Evolutionary conservation across 129 eudicot species (phyloP), one percentile per base, ranked within the genome.

Genomic region (Deinandra increscens): DNA sequence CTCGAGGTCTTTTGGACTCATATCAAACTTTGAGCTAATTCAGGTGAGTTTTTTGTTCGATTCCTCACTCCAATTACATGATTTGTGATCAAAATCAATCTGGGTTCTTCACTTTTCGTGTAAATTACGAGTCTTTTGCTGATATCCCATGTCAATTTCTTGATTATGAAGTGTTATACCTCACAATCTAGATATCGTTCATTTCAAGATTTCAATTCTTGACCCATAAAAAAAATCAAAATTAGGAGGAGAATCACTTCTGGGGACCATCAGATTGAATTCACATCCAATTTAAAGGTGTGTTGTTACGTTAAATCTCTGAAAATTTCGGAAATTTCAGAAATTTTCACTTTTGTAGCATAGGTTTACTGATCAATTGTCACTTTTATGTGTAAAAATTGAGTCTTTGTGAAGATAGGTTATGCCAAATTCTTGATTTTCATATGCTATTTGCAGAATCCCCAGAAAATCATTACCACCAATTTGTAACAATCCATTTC

Each of bases 361-460:
- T 41, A 39, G 42, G 29, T 39, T 17, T 64, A 3, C 3, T 78
- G 63, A 64, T 42, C 34, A 18, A 2, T 13, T 33, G 3, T 10
- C 50, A 44, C 66, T 66, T 20, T 63, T 59, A 19, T 76, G 46
- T 61, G 9, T 69, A 49, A 22, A 48, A 2, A 9, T 77, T 70
- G 53, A 39, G 41, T 22, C 65, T 65, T 64, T 55, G 69, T 78
- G 61, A 38, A 17, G 36, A 33, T 45, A 38, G 19, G 34, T 26
- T 53, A 42, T 65, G 46, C 39, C 6, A 26, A 17, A 43, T 56
- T 71, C n/a, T 41, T 4, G 65, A 48, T 45, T 10, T 20, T 62
- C 4, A 29, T 17, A 61, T 41, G 9, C 19, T 23, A 55, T 76
- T 64, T 46, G 36, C 68, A 33, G 10, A 48, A 34, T 29, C 9